Percentiles rank a stretch among this genome's conserved stretches.
These are phyloP conservation scores for Madurella fahalii DNA, from an alignment of 2,329 filamentous ascomycete genomes.

Conservation along the genomic window DNA sequence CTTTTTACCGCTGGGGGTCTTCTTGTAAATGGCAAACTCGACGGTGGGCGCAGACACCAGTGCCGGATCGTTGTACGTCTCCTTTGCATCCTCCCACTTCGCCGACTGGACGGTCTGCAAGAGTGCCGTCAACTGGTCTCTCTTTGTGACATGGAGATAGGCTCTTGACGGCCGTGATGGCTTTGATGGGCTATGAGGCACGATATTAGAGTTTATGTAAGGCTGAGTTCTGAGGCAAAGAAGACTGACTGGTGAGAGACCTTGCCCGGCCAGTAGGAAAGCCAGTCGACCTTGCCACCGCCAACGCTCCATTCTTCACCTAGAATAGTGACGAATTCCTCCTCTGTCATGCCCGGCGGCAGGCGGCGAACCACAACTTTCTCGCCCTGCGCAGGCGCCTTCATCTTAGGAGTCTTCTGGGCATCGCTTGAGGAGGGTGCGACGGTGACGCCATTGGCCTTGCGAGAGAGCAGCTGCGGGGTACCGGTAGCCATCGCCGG, in stretches of 20 bases:
- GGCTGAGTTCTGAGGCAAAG: background rate
- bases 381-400: slow-evolving; percentile 58
- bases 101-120: slow-evolving; percentile 65
- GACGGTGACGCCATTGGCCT: slow-evolving; percentile 49
- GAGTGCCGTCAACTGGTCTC: slow-evolving; percentile 62
- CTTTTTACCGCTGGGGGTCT: slow-evolving; percentile 69
- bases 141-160: slow-evolving; percentile 76
- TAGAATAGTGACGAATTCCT: slow-evolving; percentile 68
- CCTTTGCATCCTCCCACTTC: slow-evolving; percentile 77
- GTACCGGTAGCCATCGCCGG: slow-evolving; percentile 12
- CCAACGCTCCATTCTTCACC: slow-evolving; percentile 78
- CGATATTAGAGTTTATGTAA: slow-evolving; percentile 33
- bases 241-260: slow-evolving; percentile 72
- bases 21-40: slow-evolving; percentile 80
- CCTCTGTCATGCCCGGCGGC: slow-evolving; percentile 76
- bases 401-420: slow-evolving; percentile 43
- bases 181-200: slow-evolving; percentile 76
- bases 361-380: slow-evolving; percentile 84
- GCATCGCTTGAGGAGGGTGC: slow-evolving; percentile 41
- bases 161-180: slow-evolving; percentile 75
- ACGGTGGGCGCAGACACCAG: slow-evolving; percentile 75
- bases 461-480: slow-evolving; percentile 32
- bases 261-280: slow-evolving; percentile 63
- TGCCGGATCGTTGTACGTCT: slow-evolving; percentile 65
- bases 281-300: slow-evolving; percentile 82